Percentiles rank a stretch among this genome's conserved stretches.
These are phyloP conservation scores for Lophium mytilinum DNA, from an alignment of 495 filamentous ascomycete species.

Conservation along the genomic window DNA sequence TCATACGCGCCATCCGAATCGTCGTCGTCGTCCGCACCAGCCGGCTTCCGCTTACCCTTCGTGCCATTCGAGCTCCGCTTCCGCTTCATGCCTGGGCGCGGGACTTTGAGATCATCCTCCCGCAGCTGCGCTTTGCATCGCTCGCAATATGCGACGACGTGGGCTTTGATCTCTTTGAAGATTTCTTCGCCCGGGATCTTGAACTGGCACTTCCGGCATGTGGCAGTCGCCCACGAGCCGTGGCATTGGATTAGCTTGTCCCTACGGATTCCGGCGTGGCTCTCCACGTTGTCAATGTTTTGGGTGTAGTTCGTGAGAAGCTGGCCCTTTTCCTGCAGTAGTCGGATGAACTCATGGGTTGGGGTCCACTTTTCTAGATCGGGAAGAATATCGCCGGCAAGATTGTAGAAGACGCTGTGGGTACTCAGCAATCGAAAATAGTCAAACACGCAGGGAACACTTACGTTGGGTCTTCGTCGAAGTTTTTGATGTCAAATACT, in stretches of 20 bases:
- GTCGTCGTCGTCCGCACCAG: conserved; percentile 48
- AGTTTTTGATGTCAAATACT: conserved; percentile 84
- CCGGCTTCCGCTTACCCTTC: conserved; percentile 30
- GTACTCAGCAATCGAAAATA: conserved; percentile 5
- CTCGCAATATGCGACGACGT: conserved; percentile 58
- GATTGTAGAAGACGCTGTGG: conserved; percentile 70
- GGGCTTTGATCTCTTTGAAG: conserved; percentile 68
- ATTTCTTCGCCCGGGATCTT: conserved; percentile 69
- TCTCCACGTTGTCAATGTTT: conserved; percentile 97
- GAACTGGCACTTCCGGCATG: conserved; percentile 74
- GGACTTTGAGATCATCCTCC: conserved; percentile 27
- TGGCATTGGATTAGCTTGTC: conserved; percentile 95
- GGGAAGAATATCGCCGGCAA: conserved; percentile 87
- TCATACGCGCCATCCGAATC: conserved; percentile 65
- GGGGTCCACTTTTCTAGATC: conserved; percentile 67
- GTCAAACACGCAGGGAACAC: neutral
- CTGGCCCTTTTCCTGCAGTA: conserved; percentile 85
- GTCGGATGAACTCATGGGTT: conserved; percentile 89
- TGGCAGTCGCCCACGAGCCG: conserved; percentile 87
- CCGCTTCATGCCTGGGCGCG: conserved; percentile 54
- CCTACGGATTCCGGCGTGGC: conserved; percentile 68
- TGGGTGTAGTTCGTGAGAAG: conserved; percentile 96
- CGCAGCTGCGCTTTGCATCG: conserved; percentile 41
- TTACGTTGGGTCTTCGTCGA: conserved; percentile 59
- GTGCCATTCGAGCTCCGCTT: conserved; percentile 61